Percentiles rank a stretch among this genome's conserved stretches.
Evolutionary conservation across 2,329 filamentous ascomycete species (phyloP).

Genomic region (Venturia asperata): DNA sequence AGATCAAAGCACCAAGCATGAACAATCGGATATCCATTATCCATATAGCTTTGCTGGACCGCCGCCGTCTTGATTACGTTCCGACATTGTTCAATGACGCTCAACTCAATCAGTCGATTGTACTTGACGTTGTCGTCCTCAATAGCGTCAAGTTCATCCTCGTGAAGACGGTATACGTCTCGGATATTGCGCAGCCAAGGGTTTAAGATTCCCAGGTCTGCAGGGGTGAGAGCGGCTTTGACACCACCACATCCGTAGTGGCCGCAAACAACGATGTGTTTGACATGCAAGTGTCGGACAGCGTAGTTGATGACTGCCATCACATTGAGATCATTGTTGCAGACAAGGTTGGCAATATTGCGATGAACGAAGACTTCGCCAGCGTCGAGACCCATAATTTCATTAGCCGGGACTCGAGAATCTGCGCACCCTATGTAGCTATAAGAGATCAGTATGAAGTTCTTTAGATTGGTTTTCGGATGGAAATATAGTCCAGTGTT

Average conservation of each 20-base stretch:
- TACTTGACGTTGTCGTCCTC: constrained; percentile 28
- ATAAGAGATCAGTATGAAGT: neutral
- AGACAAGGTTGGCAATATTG: constrained; percentile 31
- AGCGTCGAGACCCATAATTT: constrained; percentile 33
- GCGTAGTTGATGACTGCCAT: constrained; percentile 38
- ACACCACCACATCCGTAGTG: constrained; percentile 64
- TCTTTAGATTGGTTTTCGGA: neutral
- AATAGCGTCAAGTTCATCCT: constrained; percentile 55
- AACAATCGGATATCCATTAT: constrained; percentile 60
- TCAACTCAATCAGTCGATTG: constrained; percentile 32
- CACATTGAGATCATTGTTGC: constrained; percentile 36
- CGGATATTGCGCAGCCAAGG: constrained; percentile 69
- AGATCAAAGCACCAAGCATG: constrained; percentile 70
- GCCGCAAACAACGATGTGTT: constrained; percentile 64
- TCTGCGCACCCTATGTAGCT: constrained; percentile 30
- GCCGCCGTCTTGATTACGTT: constrained; percentile 43
- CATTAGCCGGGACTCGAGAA: constrained; percentile 36
- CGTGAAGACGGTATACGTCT: constrained; percentile 65
- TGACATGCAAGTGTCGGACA: constrained; percentile 42
- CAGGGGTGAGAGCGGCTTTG: constrained; percentile 54
- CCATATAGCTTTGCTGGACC: constrained; percentile 51
- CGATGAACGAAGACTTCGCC: constrained; percentile 28
- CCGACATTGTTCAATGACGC: constrained; percentile 33
- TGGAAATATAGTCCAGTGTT: neutral
- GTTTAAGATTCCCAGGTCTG: constrained; percentile 64